These are phyloP conservation scores for Cudoniella acicularis DNA, from an alignment of 495 filamentous ascomycete genomes.

Conservation along the genomic window DNA sequence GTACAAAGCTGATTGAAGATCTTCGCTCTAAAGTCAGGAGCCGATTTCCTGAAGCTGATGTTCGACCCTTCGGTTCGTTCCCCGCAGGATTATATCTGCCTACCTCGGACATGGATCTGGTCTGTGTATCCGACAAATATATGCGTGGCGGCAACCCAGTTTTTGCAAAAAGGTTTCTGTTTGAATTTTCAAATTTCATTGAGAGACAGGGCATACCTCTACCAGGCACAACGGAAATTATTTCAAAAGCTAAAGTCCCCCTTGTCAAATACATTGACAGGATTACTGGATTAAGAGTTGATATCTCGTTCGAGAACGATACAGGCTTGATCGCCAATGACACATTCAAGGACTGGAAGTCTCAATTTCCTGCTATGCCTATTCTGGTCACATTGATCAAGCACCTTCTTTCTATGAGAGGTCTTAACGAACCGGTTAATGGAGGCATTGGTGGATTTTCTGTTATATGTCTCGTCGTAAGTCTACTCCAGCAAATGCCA, in stretches of 20 bases:
- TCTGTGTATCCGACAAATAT: conserved; percentile 69
- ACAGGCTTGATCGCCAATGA: conserved; percentile 72
- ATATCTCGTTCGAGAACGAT: conserved; percentile 91
- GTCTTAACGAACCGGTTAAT: conserved; percentile 81
- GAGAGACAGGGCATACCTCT: conserved; percentile 43
- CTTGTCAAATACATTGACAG: conserved; percentile 86
- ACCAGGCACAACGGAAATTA: conserved; percentile 53
- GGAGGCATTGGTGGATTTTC: conserved; percentile 95
- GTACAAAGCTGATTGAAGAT: conserved; percentile 61
- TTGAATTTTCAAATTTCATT: conserved; percentile 48
- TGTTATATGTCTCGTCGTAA: conserved; percentile 88
- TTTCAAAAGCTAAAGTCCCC: conserved; percentile 77
- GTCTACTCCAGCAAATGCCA: conserved; percentile 74
- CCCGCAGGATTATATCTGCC: conserved; percentile 87
- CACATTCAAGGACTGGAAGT: conserved; percentile 77
- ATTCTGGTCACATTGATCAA: conserved; percentile 82
- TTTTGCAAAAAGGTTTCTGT: conserved; percentile 37
- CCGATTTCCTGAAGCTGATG: conserved; percentile 46
- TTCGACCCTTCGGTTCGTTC: conserved; percentile 85
- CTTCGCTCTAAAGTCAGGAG: conserved; percentile 54
- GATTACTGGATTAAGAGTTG: conserved; percentile 70
- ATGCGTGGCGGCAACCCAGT: conserved; percentile 31
- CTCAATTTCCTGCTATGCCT: conserved; percentile 75
- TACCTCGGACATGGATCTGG: conserved; percentile 89
- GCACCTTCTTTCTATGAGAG: conserved; percentile 84